Evolutionary conservation across 768 basidiomycete species (phyloP).

Genomic region (Suillus decipiens): DNA sequence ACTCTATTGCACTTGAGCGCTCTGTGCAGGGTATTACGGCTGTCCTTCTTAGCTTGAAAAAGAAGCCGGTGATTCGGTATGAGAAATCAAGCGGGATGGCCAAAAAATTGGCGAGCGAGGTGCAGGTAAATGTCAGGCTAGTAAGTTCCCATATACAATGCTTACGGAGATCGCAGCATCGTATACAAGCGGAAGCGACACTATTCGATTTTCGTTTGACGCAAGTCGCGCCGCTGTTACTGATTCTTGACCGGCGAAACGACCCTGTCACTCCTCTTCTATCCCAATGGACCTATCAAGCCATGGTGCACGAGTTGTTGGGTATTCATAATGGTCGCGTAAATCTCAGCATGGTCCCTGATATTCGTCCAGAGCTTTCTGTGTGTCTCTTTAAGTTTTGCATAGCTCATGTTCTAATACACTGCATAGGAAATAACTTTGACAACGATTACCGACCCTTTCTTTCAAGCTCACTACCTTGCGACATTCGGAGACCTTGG

Average conservation of each 20-base stretch:
- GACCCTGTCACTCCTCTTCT: conserved; percentile 96
- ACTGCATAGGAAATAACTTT: conserved; percentile 83
- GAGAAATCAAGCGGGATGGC: conserved; percentile 94
- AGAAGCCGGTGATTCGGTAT: conserved; percentile 92
- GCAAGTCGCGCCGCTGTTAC: conserved; percentile 83
- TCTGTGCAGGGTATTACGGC: conserved; percentile 81
- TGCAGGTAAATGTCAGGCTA: conserved; percentile 57
- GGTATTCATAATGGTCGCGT: conserved; percentile 95
- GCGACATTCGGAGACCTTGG: conserved; percentile 97
- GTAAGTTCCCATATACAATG: neutral
- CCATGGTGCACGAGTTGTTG: conserved; percentile 97
- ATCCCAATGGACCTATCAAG: conserved; percentile 99
- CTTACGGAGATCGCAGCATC: conserved; percentile 50
- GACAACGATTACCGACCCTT: conserved; percentile 87
- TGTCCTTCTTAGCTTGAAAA: conserved; percentile 91
- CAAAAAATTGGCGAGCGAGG: conserved; percentile 81
- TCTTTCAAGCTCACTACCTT: conserved; percentile 88
- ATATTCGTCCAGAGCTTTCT: conserved; percentile 81
- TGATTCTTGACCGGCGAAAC: conserved; percentile 93
- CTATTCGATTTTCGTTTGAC: conserved; percentile 93
- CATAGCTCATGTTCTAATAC: conserved; percentile 13
- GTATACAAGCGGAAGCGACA: conserved; percentile 75
- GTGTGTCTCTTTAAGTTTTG: conserved; percentile 38
- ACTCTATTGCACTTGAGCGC: conserved; percentile 70
- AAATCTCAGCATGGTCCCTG: conserved; percentile 79